phyloP scores from a whole-genome alignment of 805 yeast species.

The Kuraishia hungarica region DNA sequence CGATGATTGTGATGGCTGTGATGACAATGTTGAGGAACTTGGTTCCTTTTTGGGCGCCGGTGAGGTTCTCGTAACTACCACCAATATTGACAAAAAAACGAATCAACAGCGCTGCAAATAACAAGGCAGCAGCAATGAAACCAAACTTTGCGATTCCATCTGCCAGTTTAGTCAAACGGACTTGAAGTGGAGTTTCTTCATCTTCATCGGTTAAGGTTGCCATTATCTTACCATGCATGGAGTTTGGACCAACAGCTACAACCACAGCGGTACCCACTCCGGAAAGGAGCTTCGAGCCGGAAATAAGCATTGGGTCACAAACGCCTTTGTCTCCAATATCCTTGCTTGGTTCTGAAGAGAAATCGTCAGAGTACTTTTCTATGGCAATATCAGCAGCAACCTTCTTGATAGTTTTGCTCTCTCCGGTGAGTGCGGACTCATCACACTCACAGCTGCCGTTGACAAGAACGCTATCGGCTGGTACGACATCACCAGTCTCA shows the following conservation, averaged over 20 bases:
- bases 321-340: constrained; percentile 35
- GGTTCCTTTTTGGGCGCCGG: constrained; percentile 74
- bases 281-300: constrained; percentile 81
- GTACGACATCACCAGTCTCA: constrained; percentile 91
- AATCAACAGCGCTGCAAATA: constrained; percentile 72
- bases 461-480: constrained; percentile 77
- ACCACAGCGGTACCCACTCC: constrained; percentile 84
- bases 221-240: constrained; percentile 91
- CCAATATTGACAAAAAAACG: constrained; percentile 60
- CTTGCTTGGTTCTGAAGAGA: constrained; percentile 11
- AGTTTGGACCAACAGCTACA: constrained; percentile 84
- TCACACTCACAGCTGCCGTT: constrained; percentile 79
- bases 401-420: constrained; percentile 75
- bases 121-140: constrained; percentile 70
- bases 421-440: constrained; percentile 92
- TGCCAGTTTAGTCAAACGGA: constrained; percentile 71
- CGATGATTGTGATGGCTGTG: constrained; percentile 86
- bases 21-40: constrained; percentile 78
- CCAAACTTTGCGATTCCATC: constrained; percentile 96
- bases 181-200: constrained; percentile 86
- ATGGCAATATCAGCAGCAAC: constrained; percentile 39
- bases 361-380: constrained; percentile 20
- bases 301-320: constrained; percentile 77
- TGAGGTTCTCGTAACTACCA: constrained; percentile 32
- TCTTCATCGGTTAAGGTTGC: constrained; percentile 64